phyloP scores from a whole-genome alignment of 2,329 filamentous ascomycete genomes.

The Leptographium wingfieldii region DNA sequence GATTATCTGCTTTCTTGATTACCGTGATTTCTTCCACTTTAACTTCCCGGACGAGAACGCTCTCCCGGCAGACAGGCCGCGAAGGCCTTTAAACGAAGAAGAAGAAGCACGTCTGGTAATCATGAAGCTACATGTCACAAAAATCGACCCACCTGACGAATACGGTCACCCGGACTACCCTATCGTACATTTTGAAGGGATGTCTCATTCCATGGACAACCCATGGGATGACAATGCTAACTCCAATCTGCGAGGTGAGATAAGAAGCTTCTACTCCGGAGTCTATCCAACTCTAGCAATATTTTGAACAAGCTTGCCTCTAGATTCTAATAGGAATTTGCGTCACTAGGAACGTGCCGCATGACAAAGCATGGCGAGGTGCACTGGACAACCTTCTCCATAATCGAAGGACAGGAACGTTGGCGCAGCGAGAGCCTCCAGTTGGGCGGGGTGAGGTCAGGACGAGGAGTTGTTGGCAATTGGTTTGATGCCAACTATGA shows the following conservation, averaged over 20 bases:
- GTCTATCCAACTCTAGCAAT: background rate
- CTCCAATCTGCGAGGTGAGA: constrained; percentile 48
- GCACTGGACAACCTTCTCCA: constrained; percentile 58
- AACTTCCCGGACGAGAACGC: constrained; percentile 46
- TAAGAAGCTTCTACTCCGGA: background rate
- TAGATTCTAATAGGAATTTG: background rate
- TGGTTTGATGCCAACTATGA: constrained; percentile 73
- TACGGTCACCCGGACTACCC: constrained; percentile 46
- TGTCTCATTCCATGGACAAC: constrained; percentile 48
- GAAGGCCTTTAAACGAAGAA: constrained; percentile 42
- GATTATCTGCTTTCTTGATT: constrained; percentile 46
- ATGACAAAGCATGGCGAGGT: constrained; percentile 59
- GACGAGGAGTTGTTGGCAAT: constrained; percentile 56
- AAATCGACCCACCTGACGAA: constrained; percentile 44
- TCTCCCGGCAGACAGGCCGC: constrained; percentile 28
- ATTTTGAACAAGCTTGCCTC: background rate
- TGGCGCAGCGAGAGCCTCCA: constrained; percentile 72
- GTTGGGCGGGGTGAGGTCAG: constrained; percentile 52
- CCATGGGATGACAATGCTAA: constrained; percentile 57
- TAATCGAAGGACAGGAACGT: constrained; percentile 50
- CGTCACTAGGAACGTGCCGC: constrained; percentile 41
- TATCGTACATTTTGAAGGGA: constrained; percentile 56
- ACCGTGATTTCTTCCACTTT: constrained; percentile 58
- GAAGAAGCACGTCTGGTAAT: constrained; percentile 61
- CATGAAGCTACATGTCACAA: constrained; percentile 52